phyloP scores from a whole-genome alignment of 2,329 filamentous ascomycete species.

The Tolypocladium capitatum region DNA sequence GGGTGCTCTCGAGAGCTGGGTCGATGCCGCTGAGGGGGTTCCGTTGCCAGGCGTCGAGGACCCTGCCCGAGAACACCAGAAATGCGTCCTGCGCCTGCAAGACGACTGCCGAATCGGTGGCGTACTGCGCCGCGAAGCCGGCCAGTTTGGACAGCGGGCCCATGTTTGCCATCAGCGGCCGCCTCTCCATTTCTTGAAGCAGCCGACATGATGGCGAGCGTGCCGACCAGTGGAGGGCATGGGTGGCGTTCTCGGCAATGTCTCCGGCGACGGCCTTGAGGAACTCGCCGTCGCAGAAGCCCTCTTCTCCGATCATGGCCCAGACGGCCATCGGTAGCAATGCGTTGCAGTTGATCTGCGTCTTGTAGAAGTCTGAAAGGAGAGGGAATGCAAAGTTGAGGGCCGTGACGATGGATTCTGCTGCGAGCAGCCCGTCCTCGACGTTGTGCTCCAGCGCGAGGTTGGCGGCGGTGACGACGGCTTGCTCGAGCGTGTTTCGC shows the following conservation, averaged over 20 bases:
- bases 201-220: constrained; percentile 46
- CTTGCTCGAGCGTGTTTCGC: constrained; percentile 55
- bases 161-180: constrained; percentile 52
- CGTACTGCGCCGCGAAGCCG: constrained; percentile 48
- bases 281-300: constrained; percentile 65
- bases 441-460: constrained; percentile 47
- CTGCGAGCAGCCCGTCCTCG: constrained; percentile 27
- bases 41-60: constrained; percentile 61
- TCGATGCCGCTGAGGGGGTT: constrained; percentile 65
- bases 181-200: constrained; percentile 43
- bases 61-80: constrained; percentile 48
- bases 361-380: constrained; percentile 46
- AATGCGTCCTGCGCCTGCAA: constrained; percentile 47
- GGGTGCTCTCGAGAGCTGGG: constrained; percentile 46
- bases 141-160: constrained; percentile 54
- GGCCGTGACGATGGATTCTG: constrained; percentile 50
- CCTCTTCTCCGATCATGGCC: constrained; percentile 56
- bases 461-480: constrained; percentile 62
- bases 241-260: constrained; percentile 32
- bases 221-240: constrained; percentile 48
- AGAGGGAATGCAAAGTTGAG: constrained; percentile 67
- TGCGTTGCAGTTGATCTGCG: constrained; percentile 50
- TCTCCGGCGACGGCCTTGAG: constrained; percentile 57
- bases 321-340: constrained; percentile 58
- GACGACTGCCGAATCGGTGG: constrained; percentile 28